Evolutionary conservation across 495 filamentous ascomycete species (phyloP).

Genomic region (Aspergillus indologenus): DNA sequence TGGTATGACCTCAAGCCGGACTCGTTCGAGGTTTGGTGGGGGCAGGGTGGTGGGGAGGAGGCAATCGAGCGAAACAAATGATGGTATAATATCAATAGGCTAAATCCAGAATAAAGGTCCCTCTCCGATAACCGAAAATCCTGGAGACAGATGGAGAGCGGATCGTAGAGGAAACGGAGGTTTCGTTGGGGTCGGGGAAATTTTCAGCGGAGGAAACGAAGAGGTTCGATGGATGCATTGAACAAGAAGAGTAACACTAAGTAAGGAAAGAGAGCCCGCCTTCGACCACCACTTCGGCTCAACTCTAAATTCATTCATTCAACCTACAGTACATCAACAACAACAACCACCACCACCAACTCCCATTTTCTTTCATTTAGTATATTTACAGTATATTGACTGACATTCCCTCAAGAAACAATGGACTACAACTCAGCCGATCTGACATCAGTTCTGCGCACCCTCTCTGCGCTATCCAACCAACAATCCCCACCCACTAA

Average conservation of each 20-base stretch:
- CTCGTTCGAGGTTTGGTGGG: background rate
- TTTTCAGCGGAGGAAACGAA: slow-evolving; percentile 33
- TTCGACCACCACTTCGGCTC: background rate
- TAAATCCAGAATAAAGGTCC: background rate
- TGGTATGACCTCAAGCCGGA: background rate
- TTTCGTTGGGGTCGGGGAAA: slow-evolving; percentile 29
- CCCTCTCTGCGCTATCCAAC: slow-evolving; percentile 44
- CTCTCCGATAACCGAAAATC: background rate
- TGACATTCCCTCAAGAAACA: background rate
- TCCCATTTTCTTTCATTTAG: background rate
- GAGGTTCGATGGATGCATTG: background rate
- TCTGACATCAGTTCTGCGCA: slow-evolving; percentile 52
- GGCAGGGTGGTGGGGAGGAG: slow-evolving; percentile 16
- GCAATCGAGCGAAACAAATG: slow-evolving; percentile 5
- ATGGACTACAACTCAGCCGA: slow-evolving; percentile 47
- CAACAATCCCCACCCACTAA: slow-evolving; percentile 9
- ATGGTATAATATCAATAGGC: slow-evolving; percentile 12
- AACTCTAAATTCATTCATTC: background rate
- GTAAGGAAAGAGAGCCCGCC: background rate
- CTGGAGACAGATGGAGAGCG: background rate
- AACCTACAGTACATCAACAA: background rate
- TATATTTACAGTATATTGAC: background rate
- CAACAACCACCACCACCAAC: background rate
- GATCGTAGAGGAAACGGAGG: slow-evolving; percentile 12
- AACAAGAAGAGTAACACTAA: background rate